Evolutionary conservation across 768 basidiomycete species (phyloP).

Genomic region (Suillus tomentosus): DNA sequence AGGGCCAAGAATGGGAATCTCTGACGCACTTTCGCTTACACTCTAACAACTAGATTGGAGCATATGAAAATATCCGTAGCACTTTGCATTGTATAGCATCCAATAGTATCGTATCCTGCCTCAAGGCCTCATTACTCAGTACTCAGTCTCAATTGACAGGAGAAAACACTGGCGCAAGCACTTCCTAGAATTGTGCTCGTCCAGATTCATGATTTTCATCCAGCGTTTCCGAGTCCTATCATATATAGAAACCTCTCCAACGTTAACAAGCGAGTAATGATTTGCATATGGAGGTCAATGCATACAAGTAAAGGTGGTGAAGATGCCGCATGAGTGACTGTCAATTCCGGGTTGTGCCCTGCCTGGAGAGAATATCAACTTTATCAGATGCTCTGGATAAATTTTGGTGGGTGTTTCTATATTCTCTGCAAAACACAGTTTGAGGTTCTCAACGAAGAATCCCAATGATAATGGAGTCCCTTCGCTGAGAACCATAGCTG

Average conservation of each 20-base stretch:
- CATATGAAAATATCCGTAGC: too few species aligned
- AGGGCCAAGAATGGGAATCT: too few species aligned
- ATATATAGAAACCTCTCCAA: neutral
- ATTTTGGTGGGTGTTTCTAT: neutral
- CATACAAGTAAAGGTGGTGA: neutral
- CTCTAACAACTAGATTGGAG: too few species aligned
- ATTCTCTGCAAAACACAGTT: neutral
- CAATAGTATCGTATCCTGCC: too few species aligned
- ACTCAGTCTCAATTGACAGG: too few species aligned
- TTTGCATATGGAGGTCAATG: neutral
- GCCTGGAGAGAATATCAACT: too few species aligned
- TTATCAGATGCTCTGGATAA: neutral
- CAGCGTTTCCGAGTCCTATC: neutral
- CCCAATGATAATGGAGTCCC: neutral
- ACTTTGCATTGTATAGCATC: too few species aligned
- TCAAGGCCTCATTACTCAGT: too few species aligned
- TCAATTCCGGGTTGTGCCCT: neutral
- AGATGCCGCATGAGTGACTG: too few species aligned
- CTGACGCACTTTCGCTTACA: too few species aligned
- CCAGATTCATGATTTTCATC: too few species aligned
- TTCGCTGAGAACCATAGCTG: neutral
- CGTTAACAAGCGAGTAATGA: neutral
- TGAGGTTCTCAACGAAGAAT: neutral
- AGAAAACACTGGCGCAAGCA: too few species aligned
- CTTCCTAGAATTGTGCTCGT: neutral